phyloP scores from a whole-genome alignment of 192 early-diverging fungal species.

The Coemansia sp. region DNA sequence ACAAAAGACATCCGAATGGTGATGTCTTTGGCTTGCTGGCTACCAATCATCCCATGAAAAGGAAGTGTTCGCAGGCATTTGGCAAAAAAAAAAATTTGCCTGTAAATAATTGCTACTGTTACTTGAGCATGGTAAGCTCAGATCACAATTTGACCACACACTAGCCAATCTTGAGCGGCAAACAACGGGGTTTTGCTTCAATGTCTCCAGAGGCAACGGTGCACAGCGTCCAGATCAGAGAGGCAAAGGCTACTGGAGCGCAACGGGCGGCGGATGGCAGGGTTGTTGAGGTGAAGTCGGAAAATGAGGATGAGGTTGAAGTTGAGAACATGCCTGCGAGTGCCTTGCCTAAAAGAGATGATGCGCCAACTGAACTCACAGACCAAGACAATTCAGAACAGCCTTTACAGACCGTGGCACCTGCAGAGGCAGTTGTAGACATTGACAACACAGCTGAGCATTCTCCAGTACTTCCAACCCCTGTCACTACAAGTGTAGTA shows the following conservation, averaged over 20 bases:
- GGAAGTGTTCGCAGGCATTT: too few species aligned
- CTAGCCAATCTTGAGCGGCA: slow-evolving; percentile 44
- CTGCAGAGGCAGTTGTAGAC: background rate
- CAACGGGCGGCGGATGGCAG: background rate
- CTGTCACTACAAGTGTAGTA: background rate
- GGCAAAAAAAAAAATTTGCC: too few species aligned
- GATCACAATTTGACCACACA: slow-evolving; percentile 48
- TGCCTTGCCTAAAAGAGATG: background rate
- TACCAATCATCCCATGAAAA: too few species aligned
- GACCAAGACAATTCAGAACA: background rate
- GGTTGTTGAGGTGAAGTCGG: background rate
- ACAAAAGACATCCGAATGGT: too few species aligned
- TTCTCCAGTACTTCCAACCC: background rate
- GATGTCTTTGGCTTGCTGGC: too few species aligned
- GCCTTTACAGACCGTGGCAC: background rate
- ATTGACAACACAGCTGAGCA: background rate
- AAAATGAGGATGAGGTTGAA: background rate
- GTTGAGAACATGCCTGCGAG: background rate
- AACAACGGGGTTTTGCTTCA: background rate
- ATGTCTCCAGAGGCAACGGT: background rate
- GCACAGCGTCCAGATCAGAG: background rate
- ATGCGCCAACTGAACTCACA: background rate
- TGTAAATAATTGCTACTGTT: background rate
- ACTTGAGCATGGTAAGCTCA: slow-evolving; percentile 15
- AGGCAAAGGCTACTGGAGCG: background rate